Percentiles rank a stretch among this genome's conserved stretches.
Evolutionary conservation across 148 eudicot genomes (phyloP).

Genomic region (Heliamphora exappendiculata): DNA sequence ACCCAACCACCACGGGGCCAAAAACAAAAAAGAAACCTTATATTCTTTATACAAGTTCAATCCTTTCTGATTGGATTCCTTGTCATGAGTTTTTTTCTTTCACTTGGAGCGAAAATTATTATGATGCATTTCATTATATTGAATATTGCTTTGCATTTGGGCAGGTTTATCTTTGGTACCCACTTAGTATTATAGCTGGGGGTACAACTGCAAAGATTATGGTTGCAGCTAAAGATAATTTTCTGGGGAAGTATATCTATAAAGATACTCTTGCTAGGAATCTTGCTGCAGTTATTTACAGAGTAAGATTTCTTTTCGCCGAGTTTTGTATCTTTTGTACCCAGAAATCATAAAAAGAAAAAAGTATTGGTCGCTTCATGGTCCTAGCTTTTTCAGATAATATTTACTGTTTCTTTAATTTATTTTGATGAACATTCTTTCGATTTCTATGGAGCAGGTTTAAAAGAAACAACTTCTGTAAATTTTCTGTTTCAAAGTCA

Average conservation of each 20-base stretch:
- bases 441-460: background rate
- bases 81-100: background rate
- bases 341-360: background rate
- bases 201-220: conserved; percentile 98
- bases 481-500: background rate
- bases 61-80: no score
- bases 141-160: background rate
- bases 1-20: no score
- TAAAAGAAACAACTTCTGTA: background rate
- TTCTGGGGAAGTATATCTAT: conserved; percentile 89
- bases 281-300: conserved; percentile 82
- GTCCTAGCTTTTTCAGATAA: background rate
- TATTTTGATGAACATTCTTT: background rate
- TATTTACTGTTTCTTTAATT: background rate
- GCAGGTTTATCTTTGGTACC: conserved; percentile 93
- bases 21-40: no score
- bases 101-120: background rate
- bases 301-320: conserved; percentile 29
- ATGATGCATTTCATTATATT: background rate
- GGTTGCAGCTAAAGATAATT: conserved; percentile 95
- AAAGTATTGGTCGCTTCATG: background rate
- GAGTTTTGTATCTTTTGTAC: background rate
- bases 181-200: conserved; percentile 72
- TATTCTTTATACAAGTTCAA: no score
- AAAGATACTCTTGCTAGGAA: conserved; percentile 86